phyloP scores from a whole-genome alignment of 2,329 filamentous ascomycete genomes.

The Fusarium verticillioides region DNA sequence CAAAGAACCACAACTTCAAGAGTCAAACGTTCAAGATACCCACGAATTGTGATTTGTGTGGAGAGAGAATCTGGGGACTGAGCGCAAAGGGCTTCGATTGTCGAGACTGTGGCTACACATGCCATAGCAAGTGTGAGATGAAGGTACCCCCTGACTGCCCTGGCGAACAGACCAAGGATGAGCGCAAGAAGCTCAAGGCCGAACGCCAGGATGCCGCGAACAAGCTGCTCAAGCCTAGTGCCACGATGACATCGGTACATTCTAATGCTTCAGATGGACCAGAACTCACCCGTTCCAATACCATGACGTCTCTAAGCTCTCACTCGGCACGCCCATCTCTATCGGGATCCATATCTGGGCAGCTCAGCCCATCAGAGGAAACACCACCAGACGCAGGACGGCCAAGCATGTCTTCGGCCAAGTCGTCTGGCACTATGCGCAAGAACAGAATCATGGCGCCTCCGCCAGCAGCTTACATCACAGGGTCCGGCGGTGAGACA shows the following conservation, averaged over 20 bases:
- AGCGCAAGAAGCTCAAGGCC: slow-evolving; percentile 91
- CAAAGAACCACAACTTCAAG: slow-evolving; percentile 97
- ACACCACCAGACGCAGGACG: slow-evolving; percentile 46
- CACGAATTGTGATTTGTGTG: slow-evolving; percentile 96
- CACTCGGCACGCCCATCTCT: slow-evolving; percentile 82
- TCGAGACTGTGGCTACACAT: slow-evolving; percentile 95
- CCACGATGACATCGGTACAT: slow-evolving; percentile 52
- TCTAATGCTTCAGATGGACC: slow-evolving; percentile 73
- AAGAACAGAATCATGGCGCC: slow-evolving; percentile 86
- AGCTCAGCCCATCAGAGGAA: slow-evolving; percentile 64
- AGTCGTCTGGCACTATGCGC: slow-evolving; percentile 50
- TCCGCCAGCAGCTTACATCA: slow-evolving; percentile 84
- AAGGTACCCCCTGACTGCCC: slow-evolving; percentile 97
- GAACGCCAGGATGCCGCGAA: slow-evolving; percentile 85
- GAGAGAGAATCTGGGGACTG: slow-evolving; percentile 95
- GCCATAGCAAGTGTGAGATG: slow-evolving; percentile 99
- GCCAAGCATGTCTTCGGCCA: slow-evolving; percentile 46
- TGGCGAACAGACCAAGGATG: slow-evolving; percentile 92
- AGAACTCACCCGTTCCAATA: slow-evolving; percentile 80
- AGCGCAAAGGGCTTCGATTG: slow-evolving; percentile 98
- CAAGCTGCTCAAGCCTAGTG: slow-evolving; percentile 62
- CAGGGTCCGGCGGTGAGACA: slow-evolving; percentile 64
- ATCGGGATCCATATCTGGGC: slow-evolving; percentile 66
- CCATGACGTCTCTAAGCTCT: slow-evolving; percentile 89
- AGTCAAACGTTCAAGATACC: slow-evolving; percentile 99